Evolutionary conservation across 371 early-diverging fungal genomes (phyloP), one percentile per base, ranked within the genome.

Genomic region (Mucor indicus): DNA sequence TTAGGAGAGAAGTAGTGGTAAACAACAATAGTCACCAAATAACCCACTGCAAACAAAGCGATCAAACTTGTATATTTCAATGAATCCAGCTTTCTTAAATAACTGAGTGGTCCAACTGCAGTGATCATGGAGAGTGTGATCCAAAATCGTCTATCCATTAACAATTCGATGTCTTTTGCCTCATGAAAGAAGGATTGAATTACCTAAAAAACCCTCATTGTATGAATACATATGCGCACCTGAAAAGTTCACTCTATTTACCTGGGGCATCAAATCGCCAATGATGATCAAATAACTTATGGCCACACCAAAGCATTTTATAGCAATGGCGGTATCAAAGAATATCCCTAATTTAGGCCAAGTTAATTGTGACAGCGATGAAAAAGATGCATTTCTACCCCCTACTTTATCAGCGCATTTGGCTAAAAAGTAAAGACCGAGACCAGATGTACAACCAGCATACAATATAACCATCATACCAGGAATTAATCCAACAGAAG

Each of bases 241-340:
- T 13, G 9, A 7, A n/a, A 39, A 16, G 31, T 2, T 47, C 13
- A 21, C 12, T 12, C 17, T 44, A 3, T 12, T 51, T 50, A 92
- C 87, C 57, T 85, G 81, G 1, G 93, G 92, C 84, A 97, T 89
- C 46, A 99, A 67, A 38, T 97, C 95, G 43, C 97, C 95, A 52
- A 94, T 82, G 52, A 99, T 96, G 41, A 99, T 91, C 35, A 99
- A 71, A 67, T 99, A 99, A n/a, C 97, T 95, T 25, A 95, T 79
- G n/a, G 93, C 86, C 2, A 99, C 99, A 21, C 99, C 99, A 78
- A 99, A 99, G 64, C 99, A 99, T 67, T 99, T 99, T 60, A 98
- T 75, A 25, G 99, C 99, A 57, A 99, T 97, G 27, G 99, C 98
- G 25, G 89, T 46, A 62, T 99, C 99, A 58, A 99, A 96, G 32